A percentile compares a stretch with the other conserved stretches of the same genome.
Conservation (phyloP, 2,329 filamentous ascomycete species). For the Zopfia rhizophila region DNA sequence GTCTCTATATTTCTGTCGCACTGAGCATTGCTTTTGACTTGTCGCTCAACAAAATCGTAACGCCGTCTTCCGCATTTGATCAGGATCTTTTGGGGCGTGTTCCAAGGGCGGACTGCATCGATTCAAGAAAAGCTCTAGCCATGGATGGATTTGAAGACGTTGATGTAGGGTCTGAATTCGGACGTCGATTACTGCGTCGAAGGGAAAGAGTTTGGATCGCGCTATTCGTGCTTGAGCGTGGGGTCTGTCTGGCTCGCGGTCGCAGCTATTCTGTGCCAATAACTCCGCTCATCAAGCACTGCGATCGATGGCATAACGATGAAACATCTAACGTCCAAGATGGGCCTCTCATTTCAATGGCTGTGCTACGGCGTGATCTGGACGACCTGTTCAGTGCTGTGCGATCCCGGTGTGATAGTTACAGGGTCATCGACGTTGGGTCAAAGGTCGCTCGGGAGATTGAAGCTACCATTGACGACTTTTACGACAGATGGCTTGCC, state of each 20-base stretch:
- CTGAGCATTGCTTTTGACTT: slow-evolving; percentile 75
- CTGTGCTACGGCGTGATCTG: slow-evolving; percentile 73
- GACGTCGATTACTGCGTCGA: slow-evolving; percentile 69
- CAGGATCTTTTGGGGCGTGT: slow-evolving; percentile 59
- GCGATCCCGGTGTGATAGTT: slow-evolving; percentile 68
- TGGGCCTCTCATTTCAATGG: slow-evolving; percentile 76
- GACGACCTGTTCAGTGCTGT: slow-evolving; percentile 69
- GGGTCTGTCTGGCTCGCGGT: slow-evolving; percentile 76
- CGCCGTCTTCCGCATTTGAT: slow-evolving; percentile 63
- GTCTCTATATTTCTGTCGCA: slow-evolving; percentile 75
- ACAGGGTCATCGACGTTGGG: slow-evolving; percentile 63
- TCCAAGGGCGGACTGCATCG: slow-evolving; percentile 75
- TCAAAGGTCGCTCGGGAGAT: slow-evolving; percentile 60
- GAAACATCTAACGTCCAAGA: slow-evolving; percentile 73
- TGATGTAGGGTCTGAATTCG: slow-evolving; percentile 69
- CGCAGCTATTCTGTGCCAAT: slow-evolving; percentile 74
- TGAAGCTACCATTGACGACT: slow-evolving; percentile 67
- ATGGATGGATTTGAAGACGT: slow-evolving; percentile 75
- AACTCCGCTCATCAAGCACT: slow-evolving; percentile 72
- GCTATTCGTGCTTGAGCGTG: slow-evolving; percentile 76
- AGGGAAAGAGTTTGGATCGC: slow-evolving; percentile 77
- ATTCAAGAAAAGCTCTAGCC: slow-evolving; percentile 70
- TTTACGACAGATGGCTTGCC: slow-evolving; percentile 73
- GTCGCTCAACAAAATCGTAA: slow-evolving; percentile 75
- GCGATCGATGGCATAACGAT: slow-evolving; percentile 75